Evolutionary conservation across 192 early-diverging fungal species (phyloP), one percentile per base, ranked within the genome.

Genomic region (Pecoramyces ruminantium): DNA sequence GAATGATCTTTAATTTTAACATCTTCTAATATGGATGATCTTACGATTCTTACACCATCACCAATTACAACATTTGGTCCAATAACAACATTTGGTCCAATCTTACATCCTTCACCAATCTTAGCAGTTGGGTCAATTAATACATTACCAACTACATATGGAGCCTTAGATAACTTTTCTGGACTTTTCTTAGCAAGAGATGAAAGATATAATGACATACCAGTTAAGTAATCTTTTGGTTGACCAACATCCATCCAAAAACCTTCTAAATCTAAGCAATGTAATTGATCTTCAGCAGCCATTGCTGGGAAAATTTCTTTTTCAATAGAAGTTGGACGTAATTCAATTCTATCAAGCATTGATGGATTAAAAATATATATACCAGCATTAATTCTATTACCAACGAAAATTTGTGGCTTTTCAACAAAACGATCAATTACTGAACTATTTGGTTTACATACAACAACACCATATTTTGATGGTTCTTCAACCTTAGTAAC

Each of bases 221-320:
- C 98, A 8, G 93, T 96, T 84, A 99, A 88, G 85, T 93, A 99
- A 86, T 99, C 98, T 86, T 96, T 97, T 79, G 98, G 98, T 86
- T 99, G 98, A 40, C 98, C 98, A 81, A 99, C 97, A 85, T 99
- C 98, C 92, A 96, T 96, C 98, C 98, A 99, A 91, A 94, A 98
- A 82, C 96, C 96, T 67, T 95, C 93, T 78, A 99, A 90, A 38
- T 95, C 94, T 84, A 97, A 96, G 28, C 94, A 91, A 89, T 98
- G 95, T 78, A 99, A 91, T 86, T 97, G 90, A 30, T 82, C 80
- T 83, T 96, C 98, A 12, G 83, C 80, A 18, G 97, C 97, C 92
- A 99, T 97, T 79, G 81, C 79, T 29, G 98, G 98, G 92, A 99
- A 99, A 17, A 97, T 89, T 83, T 98, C 97, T 86, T 95, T 97